Base-by-base conservation (phyloP, 179 eudicot species). In the Actinidia polygama region DNA sequence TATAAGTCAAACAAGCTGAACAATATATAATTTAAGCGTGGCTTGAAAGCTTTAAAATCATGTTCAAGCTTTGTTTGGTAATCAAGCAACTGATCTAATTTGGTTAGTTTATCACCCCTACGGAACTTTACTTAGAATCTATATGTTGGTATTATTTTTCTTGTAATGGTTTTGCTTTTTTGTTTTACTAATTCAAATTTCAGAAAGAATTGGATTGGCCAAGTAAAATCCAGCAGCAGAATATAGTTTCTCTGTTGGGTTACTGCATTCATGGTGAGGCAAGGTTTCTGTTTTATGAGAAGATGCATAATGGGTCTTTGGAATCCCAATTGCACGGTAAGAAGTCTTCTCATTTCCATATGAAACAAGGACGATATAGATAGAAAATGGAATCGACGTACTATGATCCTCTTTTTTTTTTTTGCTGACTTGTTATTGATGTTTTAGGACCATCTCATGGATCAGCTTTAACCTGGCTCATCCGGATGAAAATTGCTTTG, bases 281-380 rank as follows among this genome's bases (percentile, higher is more conserved):
- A 6, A 89, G 89, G 83, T 90, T 94, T 85, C 85, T 95, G 85
- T 94, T 89, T 47, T 93, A 93, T 84, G 98, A 95, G 85, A 80
- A 94, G 91, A 93, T 94, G 95, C 91, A 85, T 78, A 93, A 93
- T 71, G 97, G 98, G 67, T 91, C 93, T 77, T 85, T 97, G 78
- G 98, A 97, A 73, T 87, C 88, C 67, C 98, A 92, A 61, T 83
- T 97, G 80, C 98, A 97, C 58, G 99, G 99, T 97, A 92, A 84
- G 70, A 15, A 4, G 10, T 79, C 21, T 30, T 75, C 21, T 44
- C 55, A 55, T 72, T 72, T 72, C 23, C 47, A 23, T n/a, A 47
- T 16, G 5, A n/a, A 18, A 9, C 5, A 18, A 10, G 36, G 67
- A 59, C 23, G 16, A 73, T 4, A 6, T 12, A 15, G 0, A 69